Base-by-base conservation (phyloP, 164 flowering plant genomes). In the Akebia trifoliata region DNA sequence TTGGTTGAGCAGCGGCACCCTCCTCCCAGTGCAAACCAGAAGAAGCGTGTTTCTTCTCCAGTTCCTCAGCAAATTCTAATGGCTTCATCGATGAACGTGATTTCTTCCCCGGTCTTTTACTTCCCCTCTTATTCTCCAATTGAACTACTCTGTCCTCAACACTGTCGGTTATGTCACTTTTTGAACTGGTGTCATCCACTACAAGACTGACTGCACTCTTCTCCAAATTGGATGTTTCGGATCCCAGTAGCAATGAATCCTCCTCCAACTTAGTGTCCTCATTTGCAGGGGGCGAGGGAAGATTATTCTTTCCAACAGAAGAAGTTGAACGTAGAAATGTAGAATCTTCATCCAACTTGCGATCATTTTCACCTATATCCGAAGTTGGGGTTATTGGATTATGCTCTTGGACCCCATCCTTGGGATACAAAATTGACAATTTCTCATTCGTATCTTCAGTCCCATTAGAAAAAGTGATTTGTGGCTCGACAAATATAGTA, bases 1-100 rank as follows among this genome's bases (percentile, higher is more conserved):
- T 93, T 20, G 99, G 99, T 48, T 85, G 99, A 49, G 99, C 91
- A 57, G 96, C 95, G 15, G 89, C 97, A 52, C 95, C 99, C 68
- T 87, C 95, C 70, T 84, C 96, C 87, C 76, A 80, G 51, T 93
- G 84, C 77, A 87, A 64, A 59, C 87, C 97, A 50, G 87, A 83
- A 54, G 76, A 90, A 26, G 97, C 99, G 49, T 81, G 81, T 43
- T 77, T 90, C 69, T 81, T 93, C 70, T 93, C 99, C 21, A 80
- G 66, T 58, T 87, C 93, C 67, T 93, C 99, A 43, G 99, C 97
- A 60, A 83, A 59, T 47, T 87, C 95, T 50, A 93, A 81, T 1
- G 89, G 90, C 59, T 84, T 90, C 75, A 65, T 53, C 21, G 57
- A 51, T 21, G 81, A 25, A 6, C 50, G 66, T 6, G 52, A 37